These are phyloP conservation scores for Quercus glauca DNA, from an alignment of 306 rosid species.

Conservation along the genomic window DNA sequence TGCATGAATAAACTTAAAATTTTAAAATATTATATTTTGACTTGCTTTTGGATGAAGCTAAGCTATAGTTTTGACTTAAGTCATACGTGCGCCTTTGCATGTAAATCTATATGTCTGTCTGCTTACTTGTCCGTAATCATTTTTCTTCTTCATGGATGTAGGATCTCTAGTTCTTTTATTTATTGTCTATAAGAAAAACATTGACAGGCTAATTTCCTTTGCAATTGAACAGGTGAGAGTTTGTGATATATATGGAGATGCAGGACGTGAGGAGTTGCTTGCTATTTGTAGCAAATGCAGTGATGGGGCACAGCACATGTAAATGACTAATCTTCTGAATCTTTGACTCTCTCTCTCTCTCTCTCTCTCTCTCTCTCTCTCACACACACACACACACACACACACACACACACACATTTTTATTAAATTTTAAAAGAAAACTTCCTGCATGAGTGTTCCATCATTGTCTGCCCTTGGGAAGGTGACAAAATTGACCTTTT, in stretches of 20 bases:
- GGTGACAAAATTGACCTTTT: slow-evolving; percentile 10
- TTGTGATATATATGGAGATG: slow-evolving; percentile 39
- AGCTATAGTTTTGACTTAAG: not conserved
- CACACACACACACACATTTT: too few species aligned
- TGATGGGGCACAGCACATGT: slow-evolving; percentile 45
- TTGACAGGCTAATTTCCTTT: not conserved
- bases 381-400: too few species aligned
- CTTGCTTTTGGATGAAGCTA: not conserved
- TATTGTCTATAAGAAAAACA: not conserved
- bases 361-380: not conserved
- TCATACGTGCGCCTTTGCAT: not conserved
- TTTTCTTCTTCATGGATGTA: not conserved
- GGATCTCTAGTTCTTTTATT: not conserved
- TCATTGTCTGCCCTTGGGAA: not conserved
- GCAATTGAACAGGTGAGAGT: slow-evolving; percentile 28
- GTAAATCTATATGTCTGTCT: not conserved
- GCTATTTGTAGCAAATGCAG: slow-evolving; percentile 28
- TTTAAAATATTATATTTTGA: not conserved
- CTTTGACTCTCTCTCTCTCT: not conserved
- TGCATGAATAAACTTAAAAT: not conserved
- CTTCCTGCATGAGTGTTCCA: not conserved
- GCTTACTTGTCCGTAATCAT: not conserved
- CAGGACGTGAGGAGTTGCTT: slow-evolving; percentile 9
- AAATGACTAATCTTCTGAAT: slow-evolving; percentile 7
- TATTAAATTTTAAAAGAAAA: not conserved